Evolutionary conservation across 257 asterid species (phyloP).

Genomic region (Solanum arcanum): DNA sequence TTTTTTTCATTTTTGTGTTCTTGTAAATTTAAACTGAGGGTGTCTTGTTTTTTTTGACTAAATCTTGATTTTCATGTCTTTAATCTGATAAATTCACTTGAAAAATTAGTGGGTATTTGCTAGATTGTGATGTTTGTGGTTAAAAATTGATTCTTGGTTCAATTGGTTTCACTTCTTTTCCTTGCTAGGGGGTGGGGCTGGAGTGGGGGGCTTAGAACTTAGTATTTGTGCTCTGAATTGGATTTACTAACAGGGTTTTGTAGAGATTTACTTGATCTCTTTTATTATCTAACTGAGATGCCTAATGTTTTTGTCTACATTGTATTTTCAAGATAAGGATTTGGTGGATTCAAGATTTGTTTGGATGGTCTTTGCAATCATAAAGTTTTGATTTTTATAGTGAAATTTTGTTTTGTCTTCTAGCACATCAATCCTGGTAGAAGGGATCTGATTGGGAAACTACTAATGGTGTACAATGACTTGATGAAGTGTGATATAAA

Average conservation of each 20-base stretch:
- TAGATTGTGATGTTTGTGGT: not conserved
- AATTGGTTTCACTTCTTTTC: not conserved
- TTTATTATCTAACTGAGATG: not conserved
- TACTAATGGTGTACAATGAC: not conserved
- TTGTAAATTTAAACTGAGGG: not conserved
- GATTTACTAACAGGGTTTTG: not conserved
- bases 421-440: not conserved
- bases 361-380: not conserved
- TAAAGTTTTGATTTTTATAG: not conserved
- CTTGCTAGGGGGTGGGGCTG: not conserved
- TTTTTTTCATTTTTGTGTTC: not conserved
- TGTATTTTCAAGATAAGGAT: not conserved
- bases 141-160: not conserved
- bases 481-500: not conserved
- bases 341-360: not conserved
- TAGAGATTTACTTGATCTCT: not conserved
- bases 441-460: not conserved
- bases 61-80: not conserved
- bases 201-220: not conserved
- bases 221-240: not conserved
- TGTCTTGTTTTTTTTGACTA: not conserved
- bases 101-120: not conserved
- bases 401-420: not conserved
- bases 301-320: conserved; percentile 1
- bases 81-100: not conserved